Evolutionary conservation across 208 protist genomes (phyloP).

Genomic region (Balamuthia mandrillaris): DNA sequence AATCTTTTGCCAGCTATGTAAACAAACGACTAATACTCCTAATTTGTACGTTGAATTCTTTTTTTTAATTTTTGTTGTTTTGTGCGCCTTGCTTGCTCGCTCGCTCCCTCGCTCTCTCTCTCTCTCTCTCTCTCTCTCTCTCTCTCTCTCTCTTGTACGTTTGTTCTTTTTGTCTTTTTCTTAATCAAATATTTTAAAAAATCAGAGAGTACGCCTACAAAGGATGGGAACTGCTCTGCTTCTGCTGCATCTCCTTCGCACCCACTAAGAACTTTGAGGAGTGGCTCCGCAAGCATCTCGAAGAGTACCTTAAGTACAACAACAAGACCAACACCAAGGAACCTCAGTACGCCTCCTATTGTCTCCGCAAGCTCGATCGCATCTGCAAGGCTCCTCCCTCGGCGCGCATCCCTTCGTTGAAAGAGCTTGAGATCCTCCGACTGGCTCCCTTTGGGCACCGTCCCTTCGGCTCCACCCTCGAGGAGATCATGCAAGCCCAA

Average conservation of each 20-base stretch:
- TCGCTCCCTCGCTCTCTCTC: too few relatives aligned
- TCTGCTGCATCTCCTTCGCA: slow-evolving; percentile 21
- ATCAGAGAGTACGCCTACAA: slow-evolving; percentile 19
- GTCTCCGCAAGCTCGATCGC: background rate
- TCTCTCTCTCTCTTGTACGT: too few relatives aligned
- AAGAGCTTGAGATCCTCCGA: background rate
- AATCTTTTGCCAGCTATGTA: slow-evolving; percentile 32
- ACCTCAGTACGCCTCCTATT: background rate
- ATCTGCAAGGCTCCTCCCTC: background rate
- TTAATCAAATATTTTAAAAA: too few relatives aligned
- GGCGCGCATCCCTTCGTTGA: background rate
- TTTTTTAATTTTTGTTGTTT: background rate
- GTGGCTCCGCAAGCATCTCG: slow-evolving; percentile 17
- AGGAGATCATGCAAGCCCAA: background rate
- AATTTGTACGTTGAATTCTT: background rate
- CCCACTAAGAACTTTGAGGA: slow-evolving; percentile 5
- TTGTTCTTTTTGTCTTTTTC: too few relatives aligned
- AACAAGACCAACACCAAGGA: background rate
- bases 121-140: too few relatives aligned
- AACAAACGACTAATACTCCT: slow-evolving; percentile 14
- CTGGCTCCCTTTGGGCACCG: background rate
- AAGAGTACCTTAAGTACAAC: background rate
- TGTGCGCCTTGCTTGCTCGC: background rate
- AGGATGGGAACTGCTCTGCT: slow-evolving; percentile 19
- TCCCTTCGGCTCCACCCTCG: background rate